Evolutionary conservation across 768 basidiomycete genomes (phyloP), one percentile per base, ranked within the genome.

Genomic region (Phanerochaete carnosa): DNA sequence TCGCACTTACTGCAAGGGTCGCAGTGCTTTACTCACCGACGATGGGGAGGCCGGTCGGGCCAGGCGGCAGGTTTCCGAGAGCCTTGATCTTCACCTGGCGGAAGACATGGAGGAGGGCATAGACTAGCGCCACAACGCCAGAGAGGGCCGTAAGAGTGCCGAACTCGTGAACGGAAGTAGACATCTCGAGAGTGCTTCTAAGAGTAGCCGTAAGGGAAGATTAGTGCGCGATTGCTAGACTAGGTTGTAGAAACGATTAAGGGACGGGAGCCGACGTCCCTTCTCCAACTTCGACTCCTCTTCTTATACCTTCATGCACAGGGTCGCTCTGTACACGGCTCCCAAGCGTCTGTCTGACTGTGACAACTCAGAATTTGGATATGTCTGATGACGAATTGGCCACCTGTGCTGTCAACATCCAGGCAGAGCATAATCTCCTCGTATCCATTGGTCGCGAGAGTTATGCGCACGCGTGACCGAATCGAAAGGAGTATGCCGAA

Each of bases 41-140:
- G 13, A 62, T 54, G 12, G 61, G 61, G 11, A 62, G 22, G 6
- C 61, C 61, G 9, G 43, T 32, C 23, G 61, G 61, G n/a, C 61
- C 61, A 52, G 61, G 57, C 3, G 61, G 61, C 3, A 62, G 51
- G 5, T 37, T 23, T 5, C 47, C 51, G 19, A 37, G 51, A 12
- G 49, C 49, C 49, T 51, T 51, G 28, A 29, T 51, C 49, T 51
- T 51, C 4, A 51, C 3, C 4, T 25, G 16, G 29, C 49, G 49
- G 49, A 51, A 51, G 26, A 51, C 49, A 19, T 28, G 25, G 47
- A 51, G 49, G 7, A 51, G 29, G 16, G 49, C 49, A 51, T 51
- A 51, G 49, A 51, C 49, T 15, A 51, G 26, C 6, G 49, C 49
- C 16, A 29, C 49, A 11, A 28, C 49, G 28, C 8, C 29, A 9